Base-by-base conservation (phyloP, 805 yeast genomes). In the Metschnikowia lachancei region DNA sequence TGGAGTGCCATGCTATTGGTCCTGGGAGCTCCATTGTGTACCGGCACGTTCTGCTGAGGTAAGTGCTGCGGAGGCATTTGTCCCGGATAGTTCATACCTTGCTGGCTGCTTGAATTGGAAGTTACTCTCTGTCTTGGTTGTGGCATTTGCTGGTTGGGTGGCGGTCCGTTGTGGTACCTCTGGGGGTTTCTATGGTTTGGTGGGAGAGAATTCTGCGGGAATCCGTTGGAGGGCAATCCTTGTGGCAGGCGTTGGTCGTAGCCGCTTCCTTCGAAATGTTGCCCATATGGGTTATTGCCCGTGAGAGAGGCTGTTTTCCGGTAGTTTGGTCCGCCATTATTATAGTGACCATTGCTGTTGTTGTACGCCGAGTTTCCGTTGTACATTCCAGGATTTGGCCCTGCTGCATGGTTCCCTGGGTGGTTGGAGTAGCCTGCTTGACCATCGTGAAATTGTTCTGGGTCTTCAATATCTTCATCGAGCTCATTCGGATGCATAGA, bases 201-300 rank as follows among this genome's bases (percentile, higher is more conserved):
- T 8, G 68, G 63, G 34, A 61, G 55, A 31, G 56, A 52, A 44
- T 57, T 56, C 9, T 48, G 55, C 2, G 64, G 60, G 43, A 58
- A 45, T 2, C 69, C 73, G 34, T 60, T 60, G 11, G 61, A 41
- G 14, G 69, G 67, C 37, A 63, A 55, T 8, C 69, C 69, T 32
- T 65, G 66, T 4, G 64, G 69, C 5, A 64, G 68, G 14, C 53
- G 55, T 46, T 63, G 69, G 43, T 66, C 69, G 36, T 52, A 49
- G 28, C 33, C 24, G 29, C 6, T 33, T 9, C 22, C 41, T 2
- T 47, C 48, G 40, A 40, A 33, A 13, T 26, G 45, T 30, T n/a
- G 39, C 35, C 29, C 26, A 36, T 48, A 47, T 4, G 50, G 50
- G 24, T 43, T 49, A 10, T 19, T 28, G 2, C 54, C 55, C 13